Conservation (phyloP, 2,329 filamentous ascomycete species). For the Alternaria arborescens region DNA sequence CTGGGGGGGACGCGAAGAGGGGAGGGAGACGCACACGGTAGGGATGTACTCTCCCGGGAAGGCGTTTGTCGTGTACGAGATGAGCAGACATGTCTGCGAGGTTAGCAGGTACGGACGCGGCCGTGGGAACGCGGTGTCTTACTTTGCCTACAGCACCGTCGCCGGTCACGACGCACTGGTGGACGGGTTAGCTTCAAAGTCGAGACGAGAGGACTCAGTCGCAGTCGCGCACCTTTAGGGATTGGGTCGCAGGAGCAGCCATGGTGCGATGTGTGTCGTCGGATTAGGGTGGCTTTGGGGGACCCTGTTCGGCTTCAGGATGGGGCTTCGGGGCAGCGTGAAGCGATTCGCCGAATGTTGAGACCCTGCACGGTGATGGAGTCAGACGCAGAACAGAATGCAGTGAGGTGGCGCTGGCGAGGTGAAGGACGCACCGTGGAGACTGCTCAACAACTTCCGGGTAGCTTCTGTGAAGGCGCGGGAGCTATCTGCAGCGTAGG, state of each 20-base stretch:
- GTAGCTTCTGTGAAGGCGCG: constrained; percentile 31
- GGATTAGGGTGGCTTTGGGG: constrained; percentile 33
- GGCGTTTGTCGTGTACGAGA: constrained; percentile 99
- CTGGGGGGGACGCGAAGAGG: constrained; percentile 12
- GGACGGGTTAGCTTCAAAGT: constrained; percentile 24
- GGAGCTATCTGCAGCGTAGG: constrained; percentile 46
- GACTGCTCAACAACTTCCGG: constrained; percentile 22
- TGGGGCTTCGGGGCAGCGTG: constrained; percentile 29
- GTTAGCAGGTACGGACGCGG: constrained; percentile 36
- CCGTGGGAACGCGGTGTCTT: constrained; percentile 47
- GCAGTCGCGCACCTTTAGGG: constrained; percentile 74
- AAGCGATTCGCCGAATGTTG: constrained; percentile 25
- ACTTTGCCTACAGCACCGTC: constrained; percentile 99
- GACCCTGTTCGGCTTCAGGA: constrained; percentile 33
- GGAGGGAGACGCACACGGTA: constrained; percentile 75
- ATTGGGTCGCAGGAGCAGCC: constrained; percentile 89
- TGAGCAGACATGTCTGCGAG: constrained; percentile 91
- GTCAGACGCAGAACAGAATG: constrained; percentile 13
- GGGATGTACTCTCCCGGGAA: constrained; percentile 99
- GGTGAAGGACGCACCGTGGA: constrained; percentile 28
- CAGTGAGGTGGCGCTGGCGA: constrained; percentile 11
- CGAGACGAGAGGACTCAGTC: neutral
- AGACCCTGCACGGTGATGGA: constrained; percentile 17
- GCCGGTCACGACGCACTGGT: constrained; percentile 95
- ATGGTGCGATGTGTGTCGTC: constrained; percentile 52